Evolutionary conservation across 331 rosid species (phyloP).

Genomic region (Malus hybrid): DNA sequence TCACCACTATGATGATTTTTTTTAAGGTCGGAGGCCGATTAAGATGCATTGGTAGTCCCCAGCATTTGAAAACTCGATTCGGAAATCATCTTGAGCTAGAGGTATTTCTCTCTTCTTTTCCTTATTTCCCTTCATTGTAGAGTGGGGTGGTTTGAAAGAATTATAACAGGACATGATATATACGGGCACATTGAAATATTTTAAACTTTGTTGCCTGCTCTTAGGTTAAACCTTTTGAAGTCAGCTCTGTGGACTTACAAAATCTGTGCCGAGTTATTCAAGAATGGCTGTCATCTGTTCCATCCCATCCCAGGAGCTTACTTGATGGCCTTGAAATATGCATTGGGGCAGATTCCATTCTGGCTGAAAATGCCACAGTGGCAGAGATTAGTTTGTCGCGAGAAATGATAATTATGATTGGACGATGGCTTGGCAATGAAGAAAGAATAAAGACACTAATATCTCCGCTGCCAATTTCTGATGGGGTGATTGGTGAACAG

Average conservation of each 20-base stretch:
- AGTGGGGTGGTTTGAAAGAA: background rate
- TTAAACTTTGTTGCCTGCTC: slow-evolving; percentile 13
- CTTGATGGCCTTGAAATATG: slow-evolving; percentile 83
- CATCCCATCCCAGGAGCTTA: slow-evolving; percentile 76
- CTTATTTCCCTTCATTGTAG: background rate
- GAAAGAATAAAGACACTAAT: slow-evolving; percentile 61
- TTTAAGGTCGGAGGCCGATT: slow-evolving; percentile 85
- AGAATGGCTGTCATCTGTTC: slow-evolving; percentile 47
- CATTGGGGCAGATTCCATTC: slow-evolving; percentile 61
- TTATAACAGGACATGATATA: slow-evolving; percentile 1
- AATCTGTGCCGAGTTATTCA: slow-evolving; percentile 61
- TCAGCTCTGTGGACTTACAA: slow-evolving; percentile 58
- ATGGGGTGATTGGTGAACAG: slow-evolving; percentile 59
- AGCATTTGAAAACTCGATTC: slow-evolving; percentile 84
- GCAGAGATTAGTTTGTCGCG: slow-evolving; percentile 72
- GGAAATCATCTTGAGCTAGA: slow-evolving; percentile 94
- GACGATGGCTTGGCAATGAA: slow-evolving; percentile 86
- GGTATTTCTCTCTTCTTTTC: slow-evolving; percentile 34
- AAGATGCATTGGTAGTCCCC: slow-evolving; percentile 92
- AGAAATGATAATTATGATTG: slow-evolving; percentile 65
- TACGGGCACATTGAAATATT: slow-evolving; percentile 14
- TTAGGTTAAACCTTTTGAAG: slow-evolving; percentile 88
- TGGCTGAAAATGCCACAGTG: slow-evolving; percentile 61
- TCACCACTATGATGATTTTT: slow-evolving; percentile 13
- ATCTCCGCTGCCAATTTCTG: slow-evolving; percentile 38